phyloP scores from a whole-genome alignment of 2,329 filamentous ascomycete genomes.

The Xylogone sp. region DNA sequence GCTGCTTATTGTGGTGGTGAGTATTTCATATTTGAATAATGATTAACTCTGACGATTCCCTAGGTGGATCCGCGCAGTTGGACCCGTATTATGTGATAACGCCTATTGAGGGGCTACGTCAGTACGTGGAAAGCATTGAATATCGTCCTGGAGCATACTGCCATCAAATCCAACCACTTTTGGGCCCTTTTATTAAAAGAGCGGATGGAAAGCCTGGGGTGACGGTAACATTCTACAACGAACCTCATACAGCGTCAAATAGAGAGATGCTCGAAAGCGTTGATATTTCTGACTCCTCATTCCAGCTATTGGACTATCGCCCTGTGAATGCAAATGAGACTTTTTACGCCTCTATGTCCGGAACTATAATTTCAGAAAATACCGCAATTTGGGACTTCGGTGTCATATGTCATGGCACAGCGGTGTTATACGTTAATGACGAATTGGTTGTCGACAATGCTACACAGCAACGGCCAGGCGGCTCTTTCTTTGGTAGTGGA shows the following conservation, averaged over 20 bases:
- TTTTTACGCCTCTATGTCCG: constrained; percentile 22
- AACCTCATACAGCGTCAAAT: neutral
- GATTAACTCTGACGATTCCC: too few species aligned
- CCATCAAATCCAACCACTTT: constrained; percentile 9
- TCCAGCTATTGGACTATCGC: neutral
- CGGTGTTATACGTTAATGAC: constrained; percentile 24
- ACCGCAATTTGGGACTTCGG: constrained; percentile 22
- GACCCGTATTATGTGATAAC: constrained; percentile 25
- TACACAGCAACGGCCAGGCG: constrained; percentile 27
- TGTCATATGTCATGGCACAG: constrained; percentile 28
- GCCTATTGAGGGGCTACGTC: constrained; percentile 21
- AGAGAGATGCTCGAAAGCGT: neutral
- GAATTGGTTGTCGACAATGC: constrained; percentile 25
- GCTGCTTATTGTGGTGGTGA: constrained; percentile 1
- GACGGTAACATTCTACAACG: neutral
- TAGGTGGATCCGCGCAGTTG: constrained; percentile 29
- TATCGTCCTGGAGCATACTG: constrained; percentile 57
- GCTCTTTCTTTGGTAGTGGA: constrained; percentile 30
- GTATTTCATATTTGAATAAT: neutral
- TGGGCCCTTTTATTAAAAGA: neutral
- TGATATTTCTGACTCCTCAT: neutral
- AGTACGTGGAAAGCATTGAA: neutral
- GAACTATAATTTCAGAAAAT: neutral
- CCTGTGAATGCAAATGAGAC: neutral
- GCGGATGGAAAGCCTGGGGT: neutral